Conservation (phyloP, 176 grass and related monocot genomes). For the Leersia perrieri region DNA sequence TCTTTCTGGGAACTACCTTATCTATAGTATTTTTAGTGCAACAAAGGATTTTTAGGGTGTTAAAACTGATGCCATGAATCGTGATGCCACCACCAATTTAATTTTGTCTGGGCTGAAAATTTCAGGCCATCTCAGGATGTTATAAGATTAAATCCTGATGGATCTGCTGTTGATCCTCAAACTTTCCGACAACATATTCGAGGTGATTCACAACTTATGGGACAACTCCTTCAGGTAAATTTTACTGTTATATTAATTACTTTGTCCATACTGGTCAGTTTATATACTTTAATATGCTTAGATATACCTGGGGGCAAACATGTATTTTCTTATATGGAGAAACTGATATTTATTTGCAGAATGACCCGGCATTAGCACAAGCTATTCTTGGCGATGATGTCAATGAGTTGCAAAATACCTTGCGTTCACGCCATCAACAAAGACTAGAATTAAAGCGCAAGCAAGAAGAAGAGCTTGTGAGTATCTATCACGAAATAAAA, state of each 20-base stretch:
- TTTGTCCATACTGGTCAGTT: neutral
- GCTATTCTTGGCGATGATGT: slow-evolving; percentile 82
- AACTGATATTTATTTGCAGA: slow-evolving; percentile 57
- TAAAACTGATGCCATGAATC: slow-evolving; percentile 4
- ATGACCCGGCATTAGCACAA: slow-evolving; percentile 83
- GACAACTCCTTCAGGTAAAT: slow-evolving; percentile 87
- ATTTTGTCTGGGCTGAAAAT: slow-evolving; percentile 26
- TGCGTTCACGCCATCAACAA: slow-evolving; percentile 69
- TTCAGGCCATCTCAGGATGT: slow-evolving; percentile 56
- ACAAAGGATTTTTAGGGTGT: neutral
- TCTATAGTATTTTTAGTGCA: neutral
- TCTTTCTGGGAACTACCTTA: neutral
- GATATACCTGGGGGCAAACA: neutral
- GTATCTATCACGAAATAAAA: slow-evolving; percentile 27
- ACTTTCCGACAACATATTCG: slow-evolving; percentile 80
- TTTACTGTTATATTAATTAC: neutral
- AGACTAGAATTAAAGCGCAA: slow-evolving; percentile 64
- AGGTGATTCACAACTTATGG: slow-evolving; percentile 80
- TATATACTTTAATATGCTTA: neutral
- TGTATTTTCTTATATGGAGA: slow-evolving; percentile 1
- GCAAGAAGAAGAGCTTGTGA: slow-evolving; percentile 97
- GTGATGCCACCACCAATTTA: neutral
- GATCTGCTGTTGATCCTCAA: slow-evolving; percentile 74
- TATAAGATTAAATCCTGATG: slow-evolving; percentile 65
- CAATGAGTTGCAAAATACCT: slow-evolving; percentile 68